Evolutionary conservation across 2,329 filamentous ascomycete species (phyloP), one percentile per base, ranked within the genome.

Genomic region (Hirsutella rhossiliensis): DNA sequence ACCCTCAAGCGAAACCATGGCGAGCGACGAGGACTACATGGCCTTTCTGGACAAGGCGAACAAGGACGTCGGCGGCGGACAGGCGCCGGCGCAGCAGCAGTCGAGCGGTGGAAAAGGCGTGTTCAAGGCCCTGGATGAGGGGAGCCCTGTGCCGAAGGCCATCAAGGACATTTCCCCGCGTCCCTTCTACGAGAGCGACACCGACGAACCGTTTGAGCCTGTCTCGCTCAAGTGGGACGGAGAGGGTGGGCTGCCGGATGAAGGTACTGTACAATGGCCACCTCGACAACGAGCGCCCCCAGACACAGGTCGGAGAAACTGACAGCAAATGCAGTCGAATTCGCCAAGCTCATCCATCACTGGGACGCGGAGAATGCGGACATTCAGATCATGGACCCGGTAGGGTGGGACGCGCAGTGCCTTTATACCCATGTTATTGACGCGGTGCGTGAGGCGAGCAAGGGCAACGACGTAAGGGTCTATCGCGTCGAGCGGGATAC

Each of bases 1-100:
- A 19, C 31, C 23, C 7, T 15, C 15, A 5, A 38, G 40, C 38
- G n/a, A 32, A 12, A 11, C 30, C 15, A 87, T 86, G 82, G 76
- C 80, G 8, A 82, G 80, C 43, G 87, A 95, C 71, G 79, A 84
- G 48, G 83, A 84, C 49, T 96, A 95, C 69, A 76, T 80, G 64
- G 71, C 82, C 47, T 95, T 96, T 60, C 72, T 96, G 45, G 75
- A 92, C 60, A 92, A 92, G 68, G 87, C 87, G 43, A 94, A 94
- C 66, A 69, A 80, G 56, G 82, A 88, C 58, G 81, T 84, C 17
- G 81, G 78, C 59, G 74, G 78, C 45, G 47, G 58, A 11, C 47
- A 49, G 40, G 45, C 44, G 11, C 41, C 13, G 18, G 43, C 31
- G 23, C 49, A 49, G 42, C 46, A n/a, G 48, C 46, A 9, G 15